Conservation (phyloP, 129 eudicot species). For the Daucus carota region DH1_v3.0 NC_030384.2:43745001-43745500, state of each 20-base stretch:
- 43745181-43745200: neutral
- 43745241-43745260: neutral
- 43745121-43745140: neutral
- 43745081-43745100: slow-evolving; percentile 40
- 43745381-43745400: neutral
- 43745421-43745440: no score
- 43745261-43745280: neutral
- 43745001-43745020: slow-evolving; percentile 69
- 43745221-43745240: neutral
- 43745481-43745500: no score
- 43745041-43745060: slow-evolving; percentile 62
- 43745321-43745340: neutral
- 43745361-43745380: neutral
- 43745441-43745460: no score
- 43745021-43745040: slow-evolving; percentile 81
- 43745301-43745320: neutral
- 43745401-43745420: no score
- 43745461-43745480: no score
- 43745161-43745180: neutral
- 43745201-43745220: neutral
- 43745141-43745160: neutral
- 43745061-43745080: slow-evolving; percentile 54
- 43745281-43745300: neutral
- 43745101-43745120: slow-evolving; percentile 11
- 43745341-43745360: no score